phyloP scores from a whole-genome alignment of 1,139 yeast species.

The Candida dubliniensis region DNA sequence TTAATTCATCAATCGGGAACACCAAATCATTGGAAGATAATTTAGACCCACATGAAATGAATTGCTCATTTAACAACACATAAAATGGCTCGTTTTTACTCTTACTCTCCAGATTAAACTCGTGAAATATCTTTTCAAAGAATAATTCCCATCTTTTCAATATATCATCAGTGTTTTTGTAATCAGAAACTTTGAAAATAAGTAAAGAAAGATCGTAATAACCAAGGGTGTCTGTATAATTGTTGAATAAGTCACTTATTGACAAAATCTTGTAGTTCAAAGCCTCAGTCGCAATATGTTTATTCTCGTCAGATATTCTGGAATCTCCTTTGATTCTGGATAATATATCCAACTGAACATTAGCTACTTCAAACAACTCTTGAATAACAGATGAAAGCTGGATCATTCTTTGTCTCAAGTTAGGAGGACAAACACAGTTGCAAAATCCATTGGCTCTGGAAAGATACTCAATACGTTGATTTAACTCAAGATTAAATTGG shows the following conservation, averaged over 20 bases:
- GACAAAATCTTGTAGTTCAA: slow-evolving; percentile 67
- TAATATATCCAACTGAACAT: slow-evolving; percentile 81
- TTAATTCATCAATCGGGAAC: slow-evolving; percentile 74
- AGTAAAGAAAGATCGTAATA: slow-evolving; percentile 79
- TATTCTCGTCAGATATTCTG: slow-evolving; percentile 50
- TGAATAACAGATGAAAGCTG: slow-evolving; percentile 68
- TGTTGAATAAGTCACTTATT: slow-evolving; percentile 79
- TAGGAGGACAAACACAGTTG: slow-evolving; percentile 80
- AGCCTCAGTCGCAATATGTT: slow-evolving; percentile 48
- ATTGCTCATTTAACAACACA: slow-evolving; percentile 36
- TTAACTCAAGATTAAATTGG: slow-evolving; percentile 65
- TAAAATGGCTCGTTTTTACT: slow-evolving; percentile 41
- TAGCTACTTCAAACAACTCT: slow-evolving; percentile 84
- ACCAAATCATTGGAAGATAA: slow-evolving; percentile 61
- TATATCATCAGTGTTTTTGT: slow-evolving; percentile 71
- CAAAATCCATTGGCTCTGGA: slow-evolving; percentile 94
- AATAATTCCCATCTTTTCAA: slow-evolving; percentile 69
- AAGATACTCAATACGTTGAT: slow-evolving; percentile 80
- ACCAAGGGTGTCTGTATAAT: slow-evolving; percentile 83
- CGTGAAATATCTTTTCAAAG: slow-evolving; percentile 48
- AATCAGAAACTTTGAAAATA: slow-evolving; percentile 81
- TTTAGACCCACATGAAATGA: slow-evolving; percentile 45
- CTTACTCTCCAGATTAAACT: slow-evolving; percentile 29
- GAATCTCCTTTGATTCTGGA: slow-evolving; percentile 58
- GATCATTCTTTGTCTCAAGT: slow-evolving; percentile 71